phyloP scores from a whole-genome alignment of 75 land plant genomes.

The Sequoiadendron giganteum region DNA sequence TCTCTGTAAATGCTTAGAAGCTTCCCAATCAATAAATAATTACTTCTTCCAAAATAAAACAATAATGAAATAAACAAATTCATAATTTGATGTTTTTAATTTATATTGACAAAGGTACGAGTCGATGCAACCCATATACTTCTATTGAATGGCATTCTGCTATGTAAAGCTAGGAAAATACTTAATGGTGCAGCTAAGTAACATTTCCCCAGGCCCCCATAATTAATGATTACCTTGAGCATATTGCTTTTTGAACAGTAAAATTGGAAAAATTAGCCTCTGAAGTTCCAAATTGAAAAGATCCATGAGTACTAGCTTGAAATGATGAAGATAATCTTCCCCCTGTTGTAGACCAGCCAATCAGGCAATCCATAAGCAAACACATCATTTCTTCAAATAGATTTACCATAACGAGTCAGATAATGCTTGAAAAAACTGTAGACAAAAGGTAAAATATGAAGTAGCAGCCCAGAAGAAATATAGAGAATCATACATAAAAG shows the following conservation, averaged over 20 bases:
- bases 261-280: background rate
- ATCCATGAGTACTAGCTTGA: background rate
- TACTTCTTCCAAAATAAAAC: background rate
- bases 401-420: background rate
- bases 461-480: background rate
- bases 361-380: background rate
- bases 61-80: background rate
- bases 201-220: background rate
- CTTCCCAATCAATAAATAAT: background rate
- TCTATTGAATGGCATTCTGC: background rate
- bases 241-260: background rate
- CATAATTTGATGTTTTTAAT: background rate
- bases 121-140: background rate
- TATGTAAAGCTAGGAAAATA: background rate
- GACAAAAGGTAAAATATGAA: background rate
- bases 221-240: background rate
- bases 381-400: background rate
- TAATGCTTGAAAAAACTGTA: background rate
- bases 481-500: background rate
- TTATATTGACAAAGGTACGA: background rate
- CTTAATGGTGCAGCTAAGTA: background rate
- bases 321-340: constrained; percentile 7
- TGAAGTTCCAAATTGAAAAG: constrained; percentile 6
- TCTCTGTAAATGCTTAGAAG: background rate
- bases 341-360: background rate